Percentiles rank a stretch among this genome's conserved stretches.
Evolutionary conservation across 2,329 filamentous ascomycete genomes (phyloP).

Genomic region (Xylaria sp.): DNA sequence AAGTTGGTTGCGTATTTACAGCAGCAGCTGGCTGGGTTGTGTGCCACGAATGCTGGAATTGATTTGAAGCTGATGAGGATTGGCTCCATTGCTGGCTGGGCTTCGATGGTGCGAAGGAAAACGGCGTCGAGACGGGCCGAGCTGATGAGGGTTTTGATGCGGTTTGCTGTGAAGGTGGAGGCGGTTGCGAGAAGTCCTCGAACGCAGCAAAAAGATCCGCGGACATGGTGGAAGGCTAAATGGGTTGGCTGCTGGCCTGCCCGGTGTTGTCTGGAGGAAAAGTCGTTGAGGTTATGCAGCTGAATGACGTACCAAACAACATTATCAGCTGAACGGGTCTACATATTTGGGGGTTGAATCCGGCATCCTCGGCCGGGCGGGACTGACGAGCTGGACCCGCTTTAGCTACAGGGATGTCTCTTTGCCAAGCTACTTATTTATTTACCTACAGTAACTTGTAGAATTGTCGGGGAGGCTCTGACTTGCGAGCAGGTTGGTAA

Average conservation of each 20-base stretch:
- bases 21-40: conserved; percentile 45
- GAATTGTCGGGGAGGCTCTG: too few relatives aligned
- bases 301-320: conserved; percentile 11
- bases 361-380: not conserved
- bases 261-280: conserved; percentile 3
- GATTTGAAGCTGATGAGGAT: conserved; percentile 23
- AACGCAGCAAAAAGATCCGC: conserved; percentile 74
- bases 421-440: not conserved
- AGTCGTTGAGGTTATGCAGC: not conserved
- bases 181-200: conserved; percentile 57
- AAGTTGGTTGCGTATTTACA: conserved; percentile 32
- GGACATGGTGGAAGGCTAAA: conserved; percentile 60
- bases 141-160: conserved; percentile 31
- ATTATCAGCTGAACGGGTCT: not conserved
- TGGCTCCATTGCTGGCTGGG: conserved; percentile 47
- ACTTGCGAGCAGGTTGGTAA: too few relatives aligned
- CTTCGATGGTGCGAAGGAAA: conserved; percentile 38
- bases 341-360: conserved; percentile 15
- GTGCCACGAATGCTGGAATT: conserved; percentile 40
- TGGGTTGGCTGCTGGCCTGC: not conserved
- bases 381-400: not conserved
- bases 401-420: not conserved
- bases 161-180: conserved; percentile 36
- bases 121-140: conserved; percentile 32
- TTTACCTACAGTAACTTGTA: not conserved